Evolutionary conservation across 148 eudicot species (phyloP), one percentile per base, ranked within the genome.

Genomic region (Diospyros lotus): DNA sequence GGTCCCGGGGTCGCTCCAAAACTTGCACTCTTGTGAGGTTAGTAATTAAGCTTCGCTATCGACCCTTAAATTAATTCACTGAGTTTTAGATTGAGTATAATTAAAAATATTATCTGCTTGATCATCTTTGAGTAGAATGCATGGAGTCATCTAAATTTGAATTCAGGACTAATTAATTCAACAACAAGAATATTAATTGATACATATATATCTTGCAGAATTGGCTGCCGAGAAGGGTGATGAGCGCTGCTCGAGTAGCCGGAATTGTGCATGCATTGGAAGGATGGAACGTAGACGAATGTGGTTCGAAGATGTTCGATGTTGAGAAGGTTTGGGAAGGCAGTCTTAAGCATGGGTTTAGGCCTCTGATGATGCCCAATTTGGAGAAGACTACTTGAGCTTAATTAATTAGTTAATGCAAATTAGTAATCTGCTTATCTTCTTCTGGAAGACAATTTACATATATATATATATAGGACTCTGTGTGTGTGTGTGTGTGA

Each of bases 1-100:
- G 28, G 88, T 82, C 75, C 98, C 93, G 4, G 46, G 44, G 7
- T 93, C 87, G 39, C 75, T 90, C 3, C 78, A 82, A 58, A 90
- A 93, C 77, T 64, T 93, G 69, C 82, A 93, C 69, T 80, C 88
- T 50, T 90, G 98, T 72, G 98, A 93, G 96, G 98, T 90, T 50
- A 59, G 76, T 77, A 64, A 38, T 17, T 10, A 45, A 6, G 43
- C 28, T 52, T 54, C 41, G 18, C 41, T 71, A 12, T 40, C 60
- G 9, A 13, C 12, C 17, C 17, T 4, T 59, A 40, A 18, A 39
- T 28, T 3, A 18, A 39, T 28, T 28, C 28, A 28, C 28, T 28
- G 28, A 28, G 28, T 28, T 28, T 28, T 28, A 28, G 28, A 28
- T 28, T 28, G 28, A 28, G 28, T 28, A 28, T 28, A 28, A 28